Evolutionary conservation across 371 early-diverging fungal species (phyloP), one percentile per base, ranked within the genome.

Genomic region (Lichtheimia corymbifera): DNA sequence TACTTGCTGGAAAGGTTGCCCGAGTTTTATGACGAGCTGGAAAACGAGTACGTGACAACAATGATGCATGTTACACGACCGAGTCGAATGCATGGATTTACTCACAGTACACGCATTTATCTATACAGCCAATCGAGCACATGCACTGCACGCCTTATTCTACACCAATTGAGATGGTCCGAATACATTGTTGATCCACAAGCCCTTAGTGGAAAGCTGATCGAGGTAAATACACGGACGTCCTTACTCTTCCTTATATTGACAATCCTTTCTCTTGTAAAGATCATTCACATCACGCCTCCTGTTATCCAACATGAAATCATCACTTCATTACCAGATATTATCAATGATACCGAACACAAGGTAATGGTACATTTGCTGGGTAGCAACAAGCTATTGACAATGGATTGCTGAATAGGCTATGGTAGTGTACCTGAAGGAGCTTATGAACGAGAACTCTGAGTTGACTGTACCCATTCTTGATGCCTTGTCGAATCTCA

Each of bases 121-220:
- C 14, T 50, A 41, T 28, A 30, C 57, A 77, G 73, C 58, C 56
- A 57, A 22, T 71, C 76, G 15, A 82, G 82, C 43, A 82, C 87
- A 13, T 79, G 79, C 5, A 81, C 83, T 3, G 85, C 89, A 28
- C 79, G 86, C 14, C 67, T 89, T 24, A 86, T 93, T 25, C 65
- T 93, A 43, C 87, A 91, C 45, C 93, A 93, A 62, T 58, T 93
- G 47, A 77, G 90, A 35, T 93, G 91, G 91, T 70, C 92, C 28
- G 92, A 92, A 62, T 84, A 92, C 57, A 80, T 93, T 27, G 80
- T 86, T 0, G 82, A 88, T 41, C 88, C 92, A 1, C 77, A 76
- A 12, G 64, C 65, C 14, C 71, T 93, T 42, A 73, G 88, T 0
- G 76, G 79, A 18, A 91, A 89, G 61, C 68, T 93, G 17, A 65